Percentiles rank a stretch among this genome's conserved stretches.
Conservation (phyloP, 2,329 filamentous ascomycete genomes). For the Stagonosporopsis chrysanthemi region DNA sequence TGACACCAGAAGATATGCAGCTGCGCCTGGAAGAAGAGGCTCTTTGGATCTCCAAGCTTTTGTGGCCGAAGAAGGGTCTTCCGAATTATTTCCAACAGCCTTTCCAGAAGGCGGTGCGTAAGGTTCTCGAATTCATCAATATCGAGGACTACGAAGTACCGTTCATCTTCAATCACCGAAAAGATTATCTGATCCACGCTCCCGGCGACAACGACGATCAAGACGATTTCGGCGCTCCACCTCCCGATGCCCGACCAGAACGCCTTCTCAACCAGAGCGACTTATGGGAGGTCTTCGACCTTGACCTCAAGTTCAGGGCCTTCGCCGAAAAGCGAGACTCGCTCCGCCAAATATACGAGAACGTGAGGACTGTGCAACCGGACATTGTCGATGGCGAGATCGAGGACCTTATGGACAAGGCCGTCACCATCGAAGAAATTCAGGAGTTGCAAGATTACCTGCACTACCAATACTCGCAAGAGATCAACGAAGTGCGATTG, state of each 20-base stretch:
- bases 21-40: constrained; percentile 78
- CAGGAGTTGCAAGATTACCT: constrained; percentile 97
- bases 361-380: constrained; percentile 65
- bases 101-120: constrained; percentile 86
- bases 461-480: constrained; percentile 87
- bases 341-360: constrained; percentile 79
- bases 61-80: constrained; percentile 87
- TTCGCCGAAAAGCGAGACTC: constrained; percentile 90
- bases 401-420: constrained; percentile 80
- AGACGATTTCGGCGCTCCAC: constrained; percentile 70
- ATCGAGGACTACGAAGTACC: constrained; percentile 94
- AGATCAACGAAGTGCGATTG: constrained; percentile 80
- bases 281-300: constrained; percentile 91
- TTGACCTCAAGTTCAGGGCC: constrained; percentile 94
- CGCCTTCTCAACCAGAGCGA: constrained; percentile 92
- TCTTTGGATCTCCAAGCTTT: constrained; percentile 86
- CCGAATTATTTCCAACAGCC: constrained; percentile 75
- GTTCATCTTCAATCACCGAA: constrained; percentile 97
- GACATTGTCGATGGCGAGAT: constrained; percentile 76
- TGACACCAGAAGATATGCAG: constrained; percentile 77
- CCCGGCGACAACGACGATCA: constrained; percentile 68
- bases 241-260: constrained; percentile 77
- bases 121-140: constrained; percentile 94
- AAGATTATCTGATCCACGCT: constrained; percentile 94
- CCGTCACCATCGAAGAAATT: constrained; percentile 89